Base-by-base conservation (phyloP, 169 alveolate species). In the Babesia bigemina region DNA sequence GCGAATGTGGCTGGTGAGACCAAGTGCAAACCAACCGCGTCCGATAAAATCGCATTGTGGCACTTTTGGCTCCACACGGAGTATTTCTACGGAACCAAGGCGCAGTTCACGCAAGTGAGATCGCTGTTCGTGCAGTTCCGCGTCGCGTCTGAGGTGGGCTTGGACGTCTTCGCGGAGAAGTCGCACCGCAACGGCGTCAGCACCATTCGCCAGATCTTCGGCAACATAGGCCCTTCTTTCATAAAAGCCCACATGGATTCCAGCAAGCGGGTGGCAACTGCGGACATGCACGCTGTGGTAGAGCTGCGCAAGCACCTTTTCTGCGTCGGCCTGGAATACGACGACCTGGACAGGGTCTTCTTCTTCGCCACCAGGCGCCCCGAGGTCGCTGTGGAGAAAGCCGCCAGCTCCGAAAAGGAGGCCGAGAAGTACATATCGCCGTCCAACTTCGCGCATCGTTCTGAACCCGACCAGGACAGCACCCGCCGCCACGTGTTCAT, bases 51-150 rank as follows among this genome's bases (percentile, higher is more conserved):
- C 24, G 36, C 14, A 19, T 57, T 81, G 49, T 81, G 88, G 88
- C n/a, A 22, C 45, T 62, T 73, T 42, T 81, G 88, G 88, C 49
- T 81, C 39, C 72, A 81, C 63, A 67, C 52, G 56, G 88, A 81
- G 62, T 74, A 72, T 57, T 70, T 66, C 53, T 81, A 58, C 48
- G 88, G 88, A 26, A 13, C 85, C 55, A 58, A 62, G 26, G 85
- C 39, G n/a, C 76, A 57, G 19, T 73, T 63, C 49, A 0, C 60
- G 14, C 47, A 72, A 0, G 85, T 74, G 24, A 55, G 72, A 63
- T 29, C 75, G 42, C 55, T 63, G 24, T 81, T 29, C 62, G 47
- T 81, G 17, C 17, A 77, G 19, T 28, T 24, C 59, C n/a, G 49
- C 26, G 33, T 79, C 22, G 73, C 87, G 10, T 47, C 22, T 0